Evolutionary conservation across 305 asterid genomes (phyloP).

Genomic region (Fraxinus paxiana): DNA sequence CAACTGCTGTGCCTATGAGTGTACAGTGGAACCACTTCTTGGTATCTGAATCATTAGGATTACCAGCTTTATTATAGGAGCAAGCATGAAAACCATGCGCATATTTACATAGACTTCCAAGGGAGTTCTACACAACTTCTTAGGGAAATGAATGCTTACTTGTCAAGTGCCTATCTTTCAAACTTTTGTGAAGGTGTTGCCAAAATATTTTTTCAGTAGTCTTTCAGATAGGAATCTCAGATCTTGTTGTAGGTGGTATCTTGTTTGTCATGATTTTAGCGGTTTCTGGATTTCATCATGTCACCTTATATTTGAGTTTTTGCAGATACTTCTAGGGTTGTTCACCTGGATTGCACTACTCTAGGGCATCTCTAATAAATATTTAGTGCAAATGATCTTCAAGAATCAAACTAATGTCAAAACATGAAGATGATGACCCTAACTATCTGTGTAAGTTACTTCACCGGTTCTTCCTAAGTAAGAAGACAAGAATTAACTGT

Average conservation of each 20-base stretch:
- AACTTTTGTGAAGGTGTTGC: not conserved
- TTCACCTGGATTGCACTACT: not conserved
- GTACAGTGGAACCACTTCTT: not conserved
- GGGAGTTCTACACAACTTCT: not conserved
- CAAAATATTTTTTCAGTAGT: not conserved
- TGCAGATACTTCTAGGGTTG: not conserved
- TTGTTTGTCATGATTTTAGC: not conserved
- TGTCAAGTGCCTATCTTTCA: not conserved
- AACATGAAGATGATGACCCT: not conserved
- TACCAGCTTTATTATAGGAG: not conserved
- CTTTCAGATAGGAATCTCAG: not conserved
- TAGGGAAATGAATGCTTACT: not conserved
- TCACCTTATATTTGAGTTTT: not conserved
- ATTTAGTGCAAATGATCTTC: not conserved
- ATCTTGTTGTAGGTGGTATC: not conserved
- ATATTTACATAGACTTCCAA: not conserved
- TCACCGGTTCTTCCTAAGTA: not conserved
- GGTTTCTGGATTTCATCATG: not conserved
- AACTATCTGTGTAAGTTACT: not conserved
- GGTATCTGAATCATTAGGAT: not conserved
- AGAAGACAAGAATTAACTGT: not conserved
- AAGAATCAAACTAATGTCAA: not conserved
- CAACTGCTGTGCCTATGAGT: not conserved
- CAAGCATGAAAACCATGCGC: not conserved
- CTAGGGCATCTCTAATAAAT: not conserved